Percentiles rank a stretch among this genome's conserved stretches.
phyloP scores from a whole-genome alignment of 108 stramenopile species.

The Fragilaria crotonensis region DNA sequence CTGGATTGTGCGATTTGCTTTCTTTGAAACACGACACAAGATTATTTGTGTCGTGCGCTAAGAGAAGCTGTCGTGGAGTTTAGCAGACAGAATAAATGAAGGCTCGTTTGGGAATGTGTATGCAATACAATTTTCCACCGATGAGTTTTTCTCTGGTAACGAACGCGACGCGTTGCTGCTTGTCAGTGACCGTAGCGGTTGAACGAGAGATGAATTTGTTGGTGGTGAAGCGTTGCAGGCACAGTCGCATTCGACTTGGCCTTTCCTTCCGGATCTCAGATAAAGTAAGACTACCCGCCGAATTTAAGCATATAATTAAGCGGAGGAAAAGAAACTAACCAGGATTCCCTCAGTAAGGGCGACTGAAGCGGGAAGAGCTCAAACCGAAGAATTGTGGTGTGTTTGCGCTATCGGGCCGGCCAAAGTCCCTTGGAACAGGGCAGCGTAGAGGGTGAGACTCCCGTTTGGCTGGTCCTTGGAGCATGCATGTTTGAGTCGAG shows the following conservation, averaged over 20 bases:
- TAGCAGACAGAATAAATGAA: too few species aligned
- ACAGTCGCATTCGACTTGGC: neutral
- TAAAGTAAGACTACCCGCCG: constrained; percentile 89
- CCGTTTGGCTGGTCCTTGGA: constrained; percentile 76
- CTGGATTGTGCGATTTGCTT: too few species aligned
- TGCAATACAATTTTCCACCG: too few species aligned
- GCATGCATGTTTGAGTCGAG: constrained; percentile 82
- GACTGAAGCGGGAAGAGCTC: constrained; percentile 94
- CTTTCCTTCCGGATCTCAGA: constrained; percentile 50
- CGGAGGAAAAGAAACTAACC: constrained; percentile 96
- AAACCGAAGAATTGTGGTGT: constrained; percentile 85
- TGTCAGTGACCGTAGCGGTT: too few species aligned
- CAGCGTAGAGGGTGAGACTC: constrained; percentile 91
- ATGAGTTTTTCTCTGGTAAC: too few species aligned
- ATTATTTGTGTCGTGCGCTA: too few species aligned
- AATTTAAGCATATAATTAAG: constrained; percentile 99
- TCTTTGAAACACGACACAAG: too few species aligned
- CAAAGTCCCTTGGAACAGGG: constrained; percentile 89
- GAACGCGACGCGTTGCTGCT: too few species aligned
- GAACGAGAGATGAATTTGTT: too few species aligned
- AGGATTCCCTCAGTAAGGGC: constrained; percentile 94
- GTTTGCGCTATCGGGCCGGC: constrained; percentile 50
- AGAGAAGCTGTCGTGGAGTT: too few species aligned
- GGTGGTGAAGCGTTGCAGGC: too few species aligned
- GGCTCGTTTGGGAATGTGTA: too few species aligned